Base-by-base conservation (phyloP, 192 early-diverging fungal genomes). In the Linnemannia hyalina region DNA sequence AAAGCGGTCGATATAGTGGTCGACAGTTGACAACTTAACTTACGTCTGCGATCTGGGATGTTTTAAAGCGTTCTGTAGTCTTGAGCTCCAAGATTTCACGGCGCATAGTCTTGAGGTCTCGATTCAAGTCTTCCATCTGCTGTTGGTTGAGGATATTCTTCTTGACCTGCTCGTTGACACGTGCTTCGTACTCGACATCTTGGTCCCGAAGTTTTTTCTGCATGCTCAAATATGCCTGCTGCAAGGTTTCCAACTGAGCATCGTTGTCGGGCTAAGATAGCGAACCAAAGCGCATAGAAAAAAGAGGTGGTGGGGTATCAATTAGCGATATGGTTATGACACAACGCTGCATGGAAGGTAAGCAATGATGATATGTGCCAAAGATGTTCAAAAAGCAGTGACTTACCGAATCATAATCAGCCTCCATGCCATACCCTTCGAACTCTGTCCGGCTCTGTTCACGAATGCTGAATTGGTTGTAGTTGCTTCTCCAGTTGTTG, bases 121-220 rank as follows among this genome's bases (percentile, higher is more conserved):
- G 83, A 38, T 68, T 52, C 18, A 85, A 74, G 23, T 76, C 78
- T 10, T 80, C 78, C 22, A 76, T 77, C 40, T 85, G 36, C 26
- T 85, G 74, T 63, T 85, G 83, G 75, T 85, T 73, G 73, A 76
- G 79, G 74, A 65, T 73, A 22, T 57, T 75, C n/a, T 76, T 75
- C 55, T 70, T 76, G 18, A 70, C 54, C 38, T 85, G 78, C 36
- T 80, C 74, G 26, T 85, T 83, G 42, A 73, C 71, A 41, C 82
- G 76, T 70, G 82, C 71, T 52, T 83, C 76, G 41, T 83, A 83
- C 47, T 78, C 81, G 20, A 75, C 49, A 42, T 83, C 82, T 4
- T 65, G 73, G 68, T 85, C 65, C 8, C 49, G 79, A 29, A 83
- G 76, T 73, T 78, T 79, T 63, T 70, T 75, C 49, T 85, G 77